These are phyloP conservation scores for Capsicum pubescens DNA, from an alignment of 257 asterid genomes.

Conservation along the genomic window DNA sequence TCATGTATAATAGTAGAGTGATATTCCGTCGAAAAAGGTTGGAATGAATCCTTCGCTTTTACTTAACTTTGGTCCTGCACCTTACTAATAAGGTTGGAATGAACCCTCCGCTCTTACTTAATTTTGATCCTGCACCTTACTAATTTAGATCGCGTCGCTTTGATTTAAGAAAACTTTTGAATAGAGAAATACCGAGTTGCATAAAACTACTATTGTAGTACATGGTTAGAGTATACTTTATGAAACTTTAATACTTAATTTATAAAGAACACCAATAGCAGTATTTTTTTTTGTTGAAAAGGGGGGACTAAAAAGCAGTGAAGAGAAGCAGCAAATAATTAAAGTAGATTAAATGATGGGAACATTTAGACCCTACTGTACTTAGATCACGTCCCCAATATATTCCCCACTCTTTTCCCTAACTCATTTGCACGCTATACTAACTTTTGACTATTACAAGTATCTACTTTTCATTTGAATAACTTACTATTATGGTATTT, in stretches of 20 bases:
- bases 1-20: too few relatives aligned
- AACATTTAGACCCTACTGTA: conserved; percentile 50
- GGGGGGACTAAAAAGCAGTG: background rate
- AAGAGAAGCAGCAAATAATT: background rate
- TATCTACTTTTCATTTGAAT: background rate
- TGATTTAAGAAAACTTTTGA: background rate
- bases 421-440: conserved; percentile 49
- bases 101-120: too few relatives aligned
- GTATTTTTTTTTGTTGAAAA: background rate
- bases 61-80: too few relatives aligned
- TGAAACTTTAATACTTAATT: background rate
- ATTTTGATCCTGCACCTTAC: background rate
- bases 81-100: background rate
- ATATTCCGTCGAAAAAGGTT: too few relatives aligned
- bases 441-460: background rate
- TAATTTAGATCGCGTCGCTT: background rate
- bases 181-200: background rate
- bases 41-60: too few relatives aligned
- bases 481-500: background rate
- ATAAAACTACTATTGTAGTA: background rate
- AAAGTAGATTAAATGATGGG: conserved; percentile 22
- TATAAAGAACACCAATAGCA: background rate
- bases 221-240: background rate
- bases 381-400: conserved; percentile 46
- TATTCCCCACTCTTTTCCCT: conserved; percentile 51